Conservation (phyloP, 768 basidiomycete genomes). For the Cystofilobasidium macerans region DNA sequence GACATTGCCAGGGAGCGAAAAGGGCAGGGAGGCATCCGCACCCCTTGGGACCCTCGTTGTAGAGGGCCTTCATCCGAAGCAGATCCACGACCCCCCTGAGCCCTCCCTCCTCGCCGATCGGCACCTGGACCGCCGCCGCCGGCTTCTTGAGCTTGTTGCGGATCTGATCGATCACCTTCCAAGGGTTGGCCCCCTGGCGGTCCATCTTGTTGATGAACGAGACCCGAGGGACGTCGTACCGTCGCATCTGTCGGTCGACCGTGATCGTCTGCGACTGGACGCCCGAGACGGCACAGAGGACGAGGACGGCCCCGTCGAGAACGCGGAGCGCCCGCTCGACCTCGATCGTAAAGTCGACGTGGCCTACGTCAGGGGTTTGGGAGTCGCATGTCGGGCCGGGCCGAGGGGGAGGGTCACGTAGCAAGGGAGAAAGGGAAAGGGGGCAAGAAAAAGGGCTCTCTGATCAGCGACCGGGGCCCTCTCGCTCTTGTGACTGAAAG, state of each 20-base stretch:
- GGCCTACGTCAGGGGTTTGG: conserved; percentile 51
- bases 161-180: conserved; percentile 86
- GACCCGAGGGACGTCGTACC: conserved; percentile 88
- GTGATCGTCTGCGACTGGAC: conserved; percentile 99
- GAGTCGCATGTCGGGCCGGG: too few species aligned
- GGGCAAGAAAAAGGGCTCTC: too few species aligned
- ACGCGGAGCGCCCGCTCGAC: conserved; percentile 94
- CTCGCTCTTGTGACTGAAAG: too few species aligned
- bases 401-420: too few species aligned
- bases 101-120: conserved; percentile 79
- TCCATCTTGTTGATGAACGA: conserved; percentile 99
- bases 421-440: neutral
- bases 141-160: conserved; percentile 79
- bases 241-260: conserved; percentile 95
- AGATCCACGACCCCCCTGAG: conserved; percentile 88
- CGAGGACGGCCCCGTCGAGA: conserved; percentile 89
- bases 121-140: conserved; percentile 90
- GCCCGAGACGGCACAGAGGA: conserved; percentile 92
- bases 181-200: conserved; percentile 92
- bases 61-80: conserved; percentile 84
- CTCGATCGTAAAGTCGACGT: conserved; percentile 99
- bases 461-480: too few species aligned
- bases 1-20: neutral
- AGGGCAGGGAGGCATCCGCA: conserved; percentile 41
- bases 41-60: conserved; percentile 93